These are phyloP conservation scores for Jacaranda copaia DNA, from an alignment of 257 asterid species.

Conservation along the genomic window DNA sequence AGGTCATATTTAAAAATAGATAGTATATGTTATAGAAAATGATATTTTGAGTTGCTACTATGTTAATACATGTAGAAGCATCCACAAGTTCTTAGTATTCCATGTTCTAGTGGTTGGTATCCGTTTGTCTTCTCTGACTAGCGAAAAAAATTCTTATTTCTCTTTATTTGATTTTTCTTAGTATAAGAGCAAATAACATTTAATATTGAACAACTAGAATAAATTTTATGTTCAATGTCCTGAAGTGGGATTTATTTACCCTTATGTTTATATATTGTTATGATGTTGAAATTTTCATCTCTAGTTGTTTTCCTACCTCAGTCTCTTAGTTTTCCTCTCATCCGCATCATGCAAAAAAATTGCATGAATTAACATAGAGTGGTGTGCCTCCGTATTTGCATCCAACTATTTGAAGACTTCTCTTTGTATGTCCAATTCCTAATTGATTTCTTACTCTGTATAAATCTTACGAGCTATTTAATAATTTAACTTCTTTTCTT, in stretches of 20 bases:
- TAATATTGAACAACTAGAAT: constrained; percentile 7
- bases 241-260: constrained; percentile 8
- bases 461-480: background rate
- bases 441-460: background rate
- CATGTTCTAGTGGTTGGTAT: background rate
- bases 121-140: background rate
- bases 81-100: background rate
- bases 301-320: constrained; percentile 18
- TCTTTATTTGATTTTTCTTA: constrained; percentile 1
- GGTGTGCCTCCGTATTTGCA: constrained; percentile 96
- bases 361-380: constrained; percentile 96
- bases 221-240: background rate
- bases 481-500: constrained; percentile 18
- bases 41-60: constrained; percentile 23
- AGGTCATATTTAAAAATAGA: background rate
- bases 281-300: constrained; percentile 17
- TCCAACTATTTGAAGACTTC: constrained; percentile 94
- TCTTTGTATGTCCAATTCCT: constrained; percentile 66
- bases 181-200: background rate
- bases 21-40: background rate
- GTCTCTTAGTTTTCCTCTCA: constrained; percentile 21
- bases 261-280: background rate
- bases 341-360: constrained; percentile 66
- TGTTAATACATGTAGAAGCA: background rate
- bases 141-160: background rate